Evolutionary conservation across 768 basidiomycete genomes (phyloP), one percentile per base, ranked within the genome.

Genomic region (Xerocomellus intermedius): DNA sequence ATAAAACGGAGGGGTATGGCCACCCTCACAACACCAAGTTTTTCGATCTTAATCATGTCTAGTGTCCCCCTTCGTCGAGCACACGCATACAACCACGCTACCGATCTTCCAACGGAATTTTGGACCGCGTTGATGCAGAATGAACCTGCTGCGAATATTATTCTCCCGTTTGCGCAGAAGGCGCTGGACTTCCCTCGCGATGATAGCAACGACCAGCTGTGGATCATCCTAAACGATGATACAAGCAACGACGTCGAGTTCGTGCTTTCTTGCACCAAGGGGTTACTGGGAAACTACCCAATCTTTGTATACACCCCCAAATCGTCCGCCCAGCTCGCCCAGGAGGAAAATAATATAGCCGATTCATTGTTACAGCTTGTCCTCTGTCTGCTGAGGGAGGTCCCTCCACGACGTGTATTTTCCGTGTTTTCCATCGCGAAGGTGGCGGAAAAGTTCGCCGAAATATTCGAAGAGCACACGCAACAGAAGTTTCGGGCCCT

Each of bases 361-460:
- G 73, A 73, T 6, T 75, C 79, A 12, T 65, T 91, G 28, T 42
- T 55, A 2, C 55, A 64, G 14, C 71, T 88, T 8, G 80, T 77
- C 3, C 46, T 59, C 1, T 71, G 67, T 10, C 70, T 90, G 12
- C 58, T 66, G 9, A 58, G 48, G 0, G 47, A 60, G 4, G 73
- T 82, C 19, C 68, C 71, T 12, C 49, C 54, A 5, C 62, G 70
- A 30, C 75, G 86, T 12, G 74, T 86, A 0, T 91, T 84, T 66
- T 87, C 89, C 2, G 75, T 89, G 9, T 91, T 88, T 59, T 81
- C 84, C 2, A 73, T 78, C 6, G 75, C 81, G 5, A 59, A 64
- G 7, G 69, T 89, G 17, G 70, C 82, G 4, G 38, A 56, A 8
- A 59, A 61, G 4, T 87, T 91, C 56, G 74, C 77, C 4, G 48